Evolutionary conservation across 208 protist genomes (phyloP), one percentile per base, ranked within the genome.

Genomic region (Crithidia expoeki): DNA sequence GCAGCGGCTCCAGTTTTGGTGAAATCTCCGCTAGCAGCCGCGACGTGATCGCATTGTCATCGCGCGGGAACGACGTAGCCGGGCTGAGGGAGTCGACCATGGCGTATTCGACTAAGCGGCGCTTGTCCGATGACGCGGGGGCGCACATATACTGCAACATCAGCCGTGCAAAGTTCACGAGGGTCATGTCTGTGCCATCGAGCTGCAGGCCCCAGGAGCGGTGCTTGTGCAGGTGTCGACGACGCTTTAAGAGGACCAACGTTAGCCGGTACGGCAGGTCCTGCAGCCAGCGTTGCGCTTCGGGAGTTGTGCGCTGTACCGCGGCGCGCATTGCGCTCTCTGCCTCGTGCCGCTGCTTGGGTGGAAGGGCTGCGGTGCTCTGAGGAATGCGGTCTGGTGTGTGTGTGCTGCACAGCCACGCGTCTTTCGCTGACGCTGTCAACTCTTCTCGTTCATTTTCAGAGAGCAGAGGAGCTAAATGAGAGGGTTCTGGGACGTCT

Each of bases 121-220:
- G 34, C 62, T 36, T 49, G 0, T 60, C 53, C 12, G 21, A 11
- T 10, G 74, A 19, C 16, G 40, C 30, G 19, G 68, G 42, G 28
- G 10, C 19, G n/a, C 49, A 28, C 79, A 77, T 67, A 63, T 81
- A 81, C 68, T 73, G 52, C 47, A 49, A 38, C 59, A 81, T 42
- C 11, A 86, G 52, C 1, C 40, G 33, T 5, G 73, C 63, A n/a
- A 87, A 76, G 71, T 84, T 87, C 4, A 76, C 36, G 7, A 87
- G 71, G 6, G 63, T 70, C 82, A 87, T 81, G 65, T 80, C 79
- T 6, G 40, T 40, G 0, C 63, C 74, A 36, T 81, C 65, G 3
- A 87, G 53, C 42, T 72, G 62, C 51, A 87, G 38, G 0, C 78
- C 77, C 82, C 82, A 87, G 17, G 74, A 79, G 44, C 70, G 34